phyloP scores from a whole-genome alignment of 257 asterid species.

The Osmanthus fragrans region DNA sequence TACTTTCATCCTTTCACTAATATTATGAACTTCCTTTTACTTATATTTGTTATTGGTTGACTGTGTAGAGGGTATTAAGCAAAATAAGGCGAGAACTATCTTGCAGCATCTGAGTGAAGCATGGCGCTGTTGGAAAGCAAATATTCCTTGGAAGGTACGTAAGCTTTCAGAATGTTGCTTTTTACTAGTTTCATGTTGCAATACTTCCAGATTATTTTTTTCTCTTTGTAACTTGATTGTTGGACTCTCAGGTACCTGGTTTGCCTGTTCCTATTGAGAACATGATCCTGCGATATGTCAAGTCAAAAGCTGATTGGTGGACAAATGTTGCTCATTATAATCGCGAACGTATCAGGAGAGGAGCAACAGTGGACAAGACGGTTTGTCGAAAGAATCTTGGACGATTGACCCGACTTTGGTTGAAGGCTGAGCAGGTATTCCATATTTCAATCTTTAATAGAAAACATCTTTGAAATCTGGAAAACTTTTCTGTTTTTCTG shows the following conservation, averaged over 20 bases:
- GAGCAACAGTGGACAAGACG: slow-evolving; percentile 99
- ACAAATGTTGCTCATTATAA: slow-evolving; percentile 99
- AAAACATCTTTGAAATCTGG: neutral
- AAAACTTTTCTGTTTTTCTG: neutral
- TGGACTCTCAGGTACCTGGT: slow-evolving; percentile 71
- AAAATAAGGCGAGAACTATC: slow-evolving; percentile 94
- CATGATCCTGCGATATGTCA: slow-evolving; percentile 98
- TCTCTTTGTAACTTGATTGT: neutral
- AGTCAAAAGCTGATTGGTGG: slow-evolving; percentile 99
- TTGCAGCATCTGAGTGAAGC: slow-evolving; percentile 99
- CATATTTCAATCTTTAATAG: neutral
- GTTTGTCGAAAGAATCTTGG: slow-evolving; percentile 99
- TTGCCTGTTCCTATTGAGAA: slow-evolving; percentile 98
- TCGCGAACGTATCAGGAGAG: slow-evolving; percentile 98
- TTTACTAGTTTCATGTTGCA: neutral
- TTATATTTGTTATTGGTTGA: neutral
- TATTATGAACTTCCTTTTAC: neutral
- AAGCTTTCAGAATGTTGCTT: neutral
- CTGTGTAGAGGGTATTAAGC: slow-evolving; percentile 90
- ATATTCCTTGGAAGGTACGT: slow-evolving; percentile 95
- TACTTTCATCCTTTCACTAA: neutral
- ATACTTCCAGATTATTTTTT: neutral
- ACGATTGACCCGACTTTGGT: slow-evolving; percentile 98
- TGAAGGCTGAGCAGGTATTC: slow-evolving; percentile 92
- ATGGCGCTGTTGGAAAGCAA: slow-evolving; percentile 99